phyloP scores from a whole-genome alignment of 352 stramenopile genomes.

The Hyphochytrium catenoides region DNA sequence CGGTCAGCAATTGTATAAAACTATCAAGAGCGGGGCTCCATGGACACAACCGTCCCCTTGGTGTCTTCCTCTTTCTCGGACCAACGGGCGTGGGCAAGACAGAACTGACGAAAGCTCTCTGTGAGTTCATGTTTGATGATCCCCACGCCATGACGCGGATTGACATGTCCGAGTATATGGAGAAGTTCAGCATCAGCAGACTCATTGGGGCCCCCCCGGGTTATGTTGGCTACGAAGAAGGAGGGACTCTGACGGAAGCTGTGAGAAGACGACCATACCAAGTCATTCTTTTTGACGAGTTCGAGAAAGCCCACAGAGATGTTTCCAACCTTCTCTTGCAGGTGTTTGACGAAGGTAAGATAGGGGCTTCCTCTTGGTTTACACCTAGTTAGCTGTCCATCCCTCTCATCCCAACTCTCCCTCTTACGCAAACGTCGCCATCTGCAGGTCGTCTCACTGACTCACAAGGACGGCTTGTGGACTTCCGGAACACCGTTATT shows the following conservation, averaged over 20 bases:
- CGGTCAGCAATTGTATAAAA: constrained; percentile 69
- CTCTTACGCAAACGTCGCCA: constrained; percentile 14
- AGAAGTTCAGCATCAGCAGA: constrained; percentile 78
- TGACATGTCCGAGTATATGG: constrained; percentile 94
- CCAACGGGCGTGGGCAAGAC: constrained; percentile 82
- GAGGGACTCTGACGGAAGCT: constrained; percentile 83
- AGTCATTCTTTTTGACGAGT: constrained; percentile 90
- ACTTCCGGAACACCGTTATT: constrained; percentile 92
- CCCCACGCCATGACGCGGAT: constrained; percentile 82
- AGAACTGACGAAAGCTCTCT: constrained; percentile 85
- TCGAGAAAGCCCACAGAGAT: constrained; percentile 90
- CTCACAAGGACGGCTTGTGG: constrained; percentile 74
- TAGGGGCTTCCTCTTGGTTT: too few species aligned
- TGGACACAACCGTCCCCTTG: constrained; percentile 80
- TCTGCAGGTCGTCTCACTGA: constrained; percentile 82
- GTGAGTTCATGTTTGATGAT: constrained; percentile 83
- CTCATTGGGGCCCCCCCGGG: constrained; percentile 73
- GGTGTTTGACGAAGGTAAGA: constrained; percentile 41
- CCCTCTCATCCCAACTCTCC: too few species aligned
- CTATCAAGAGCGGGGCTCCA: constrained; percentile 78
- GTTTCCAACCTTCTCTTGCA: constrained; percentile 92
- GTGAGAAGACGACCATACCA: constrained; percentile 78
- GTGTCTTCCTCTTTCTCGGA: constrained; percentile 84
- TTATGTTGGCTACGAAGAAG: constrained; percentile 82
- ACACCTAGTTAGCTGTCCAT: too few species aligned